A percentile compares a stretch with the other conserved stretches of the same genome.
These are phyloP conservation scores for Macrolepiota fuliginosa DNA, from an alignment of 768 basidiomycete species.

Conservation along the genomic window DNA sequence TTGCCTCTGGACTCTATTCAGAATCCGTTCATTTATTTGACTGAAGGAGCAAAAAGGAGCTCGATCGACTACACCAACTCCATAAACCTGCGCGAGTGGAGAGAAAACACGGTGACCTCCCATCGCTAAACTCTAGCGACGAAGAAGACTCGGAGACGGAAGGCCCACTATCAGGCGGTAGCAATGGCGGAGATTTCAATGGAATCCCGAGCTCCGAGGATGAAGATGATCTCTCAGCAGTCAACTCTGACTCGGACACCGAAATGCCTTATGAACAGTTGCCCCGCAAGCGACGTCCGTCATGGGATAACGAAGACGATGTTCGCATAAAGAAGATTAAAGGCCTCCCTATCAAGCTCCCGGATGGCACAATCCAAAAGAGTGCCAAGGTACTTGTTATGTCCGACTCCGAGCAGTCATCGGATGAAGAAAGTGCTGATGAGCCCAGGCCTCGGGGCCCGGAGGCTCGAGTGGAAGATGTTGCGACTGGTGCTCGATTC, in stretches of 20 bases:
- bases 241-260: constrained; percentile 48
- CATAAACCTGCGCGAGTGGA: constrained; percentile 52
- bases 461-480: constrained; percentile 53
- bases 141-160: constrained; percentile 35
- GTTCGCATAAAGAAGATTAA: constrained; percentile 32
- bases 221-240: constrained; percentile 35
- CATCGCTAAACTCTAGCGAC: constrained; percentile 65
- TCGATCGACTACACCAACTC: constrained; percentile 63
- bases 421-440: constrained; percentile 28
- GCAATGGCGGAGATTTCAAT: constrained; percentile 28
- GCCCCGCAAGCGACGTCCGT: constrained; percentile 50
- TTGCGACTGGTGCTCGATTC: constrained; percentile 82
- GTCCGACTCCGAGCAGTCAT: constrained; percentile 20
- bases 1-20: background rate
- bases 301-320: constrained; percentile 41
- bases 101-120: constrained; percentile 55
- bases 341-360: constrained; percentile 83
- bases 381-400: constrained; percentile 35
- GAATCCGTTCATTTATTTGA: background rate
- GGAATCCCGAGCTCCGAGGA: constrained; percentile 25
- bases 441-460: constrained; percentile 23
- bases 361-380: constrained; percentile 68
- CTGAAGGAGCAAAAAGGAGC: constrained; percentile 82
- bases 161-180: constrained; percentile 40
- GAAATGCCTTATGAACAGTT: constrained; percentile 76